Evolutionary conservation across 2,329 filamentous ascomycete species (phyloP), one percentile per base, ranked within the genome.

Genomic region (Claviceps monticola): DNA sequence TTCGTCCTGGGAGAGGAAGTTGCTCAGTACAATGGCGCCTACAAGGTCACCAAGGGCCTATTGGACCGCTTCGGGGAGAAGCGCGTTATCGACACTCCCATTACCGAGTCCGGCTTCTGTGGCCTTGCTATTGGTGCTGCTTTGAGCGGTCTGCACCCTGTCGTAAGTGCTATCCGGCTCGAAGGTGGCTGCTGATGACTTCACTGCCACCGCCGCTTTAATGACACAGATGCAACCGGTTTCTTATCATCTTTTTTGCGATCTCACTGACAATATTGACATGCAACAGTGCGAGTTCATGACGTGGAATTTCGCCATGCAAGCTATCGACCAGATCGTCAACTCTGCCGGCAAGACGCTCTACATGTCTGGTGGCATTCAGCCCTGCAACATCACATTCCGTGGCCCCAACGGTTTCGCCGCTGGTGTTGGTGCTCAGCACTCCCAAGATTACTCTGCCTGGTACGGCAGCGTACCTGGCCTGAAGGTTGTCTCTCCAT

Each of bases 251-350:
- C 9, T 26, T 17, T 19, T 26, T 16, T 3, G n/a, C 44, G 23
- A 16, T 49, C 53, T 51, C 45, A 19, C 44, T 53, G 26, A 39
- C 47, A 19, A 8, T 29, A 19, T 37, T 17, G 23, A 14, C 23
- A 23, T 19, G 4, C 56, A 8, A 50, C 59, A 93, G 88, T 93
- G 86, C 80, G 93, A 98, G 76, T 98, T 98, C 80, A 98, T 98
- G 93, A 98, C 93, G 65, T 97, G 95, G 83, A 98, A 98, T 82
- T 97, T 97, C 69, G 91, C 93, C 71, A 98, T 98, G 93, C 93
- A 98, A 76, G 88, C 93, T 68, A 98, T 98, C 71, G 93, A 98
- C 71, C 93, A 98, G 71, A 88, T 98, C 68, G 90, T 98, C 82
- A 98, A 98, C 83, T 97, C 91, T 48, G 93, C 79, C 62, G 93